A percentile compares a stretch with the other conserved stretches of the same genome.
Evolutionary conservation across 148 eudicot genomes (phyloP).

Genomic region (Rhododendron molle): DNA sequence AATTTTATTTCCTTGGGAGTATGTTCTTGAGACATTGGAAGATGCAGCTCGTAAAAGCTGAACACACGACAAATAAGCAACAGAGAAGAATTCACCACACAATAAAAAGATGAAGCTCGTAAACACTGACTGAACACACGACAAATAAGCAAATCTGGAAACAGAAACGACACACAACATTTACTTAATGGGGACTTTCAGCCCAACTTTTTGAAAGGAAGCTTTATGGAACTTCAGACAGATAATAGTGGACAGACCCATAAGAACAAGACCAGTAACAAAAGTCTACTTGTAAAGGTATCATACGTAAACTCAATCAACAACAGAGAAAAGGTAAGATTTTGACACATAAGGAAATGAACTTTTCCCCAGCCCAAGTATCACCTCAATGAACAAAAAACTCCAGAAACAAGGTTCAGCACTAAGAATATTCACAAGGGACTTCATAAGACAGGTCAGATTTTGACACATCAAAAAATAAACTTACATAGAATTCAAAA

Average conservation of each 20-base stretch:
- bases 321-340: conserved; percentile 1
- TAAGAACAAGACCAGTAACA: not conserved
- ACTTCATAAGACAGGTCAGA: not conserved
- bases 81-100: not conserved
- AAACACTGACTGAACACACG: not conserved
- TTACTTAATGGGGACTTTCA: not conserved
- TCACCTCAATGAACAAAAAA: not conserved
- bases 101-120: not conserved
- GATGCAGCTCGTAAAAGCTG: not conserved
- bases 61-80: not conserved
- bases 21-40: not conserved
- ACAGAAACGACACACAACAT: not conserved
- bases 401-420: not conserved
- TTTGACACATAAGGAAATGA: not conserved
- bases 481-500: not conserved
- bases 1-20: not conserved
- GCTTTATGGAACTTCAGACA: not conserved
- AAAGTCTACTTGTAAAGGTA: not conserved
- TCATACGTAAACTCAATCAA: not conserved
- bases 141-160: not conserved
- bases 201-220: not conserved
- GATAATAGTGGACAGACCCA: not conserved
- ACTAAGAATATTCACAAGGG: not conserved
- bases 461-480: not conserved
- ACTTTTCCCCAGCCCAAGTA: not conserved